Evolutionary conservation across 1,284 basidiomycete genomes (phyloP).

Genomic region (Coriolopsis trogii): DNA sequence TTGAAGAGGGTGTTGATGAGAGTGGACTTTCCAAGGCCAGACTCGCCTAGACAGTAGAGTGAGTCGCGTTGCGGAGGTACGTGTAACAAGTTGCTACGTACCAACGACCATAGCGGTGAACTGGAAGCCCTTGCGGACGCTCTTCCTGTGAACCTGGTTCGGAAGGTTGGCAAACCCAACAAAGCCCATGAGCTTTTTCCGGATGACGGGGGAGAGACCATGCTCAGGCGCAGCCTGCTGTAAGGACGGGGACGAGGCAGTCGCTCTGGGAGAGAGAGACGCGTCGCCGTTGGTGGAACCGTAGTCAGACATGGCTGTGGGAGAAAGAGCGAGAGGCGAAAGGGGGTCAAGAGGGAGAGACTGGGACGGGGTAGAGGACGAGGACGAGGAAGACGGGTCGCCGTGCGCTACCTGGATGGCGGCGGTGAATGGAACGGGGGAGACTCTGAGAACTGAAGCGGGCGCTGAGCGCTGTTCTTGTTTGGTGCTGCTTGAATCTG

Average conservation of each 20-base stretch:
- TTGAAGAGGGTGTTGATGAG: conserved; percentile 98
- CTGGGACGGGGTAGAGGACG: conserved; percentile 26
- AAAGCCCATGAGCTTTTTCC: conserved; percentile 92
- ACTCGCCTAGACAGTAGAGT: conserved; percentile 72
- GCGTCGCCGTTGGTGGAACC: conserved; percentile 65
- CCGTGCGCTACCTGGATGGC: conserved; percentile 34
- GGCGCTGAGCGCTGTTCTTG: conserved; percentile 38
- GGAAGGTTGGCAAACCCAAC: conserved; percentile 92
- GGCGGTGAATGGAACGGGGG: conserved; percentile 42
- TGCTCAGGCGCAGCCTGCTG: conserved; percentile 42
- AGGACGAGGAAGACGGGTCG: conserved; percentile 22
- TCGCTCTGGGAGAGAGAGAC: conserved; percentile 47
- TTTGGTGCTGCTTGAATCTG: conserved; percentile 32
- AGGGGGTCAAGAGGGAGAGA: conserved; percentile 26
- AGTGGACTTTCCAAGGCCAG: conserved; percentile 96
- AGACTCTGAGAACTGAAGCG: conserved; percentile 56
- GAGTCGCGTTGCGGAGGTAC: conserved; percentile 22
- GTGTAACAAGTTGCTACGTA: conserved; percentile 49
- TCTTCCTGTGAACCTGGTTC: conserved; percentile 97
- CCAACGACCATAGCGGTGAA: conserved; percentile 98
- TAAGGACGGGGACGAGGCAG: conserved; percentile 64
- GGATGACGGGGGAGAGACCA: conserved; percentile 66
- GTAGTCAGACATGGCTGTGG: conserved; percentile 66
- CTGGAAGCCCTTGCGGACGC: conserved; percentile 95
- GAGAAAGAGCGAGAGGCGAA: conserved; percentile 17